phyloP scores from a whole-genome alignment of 2,329 filamentous ascomycete genomes.

The Tricladium varicosporioides region DNA sequence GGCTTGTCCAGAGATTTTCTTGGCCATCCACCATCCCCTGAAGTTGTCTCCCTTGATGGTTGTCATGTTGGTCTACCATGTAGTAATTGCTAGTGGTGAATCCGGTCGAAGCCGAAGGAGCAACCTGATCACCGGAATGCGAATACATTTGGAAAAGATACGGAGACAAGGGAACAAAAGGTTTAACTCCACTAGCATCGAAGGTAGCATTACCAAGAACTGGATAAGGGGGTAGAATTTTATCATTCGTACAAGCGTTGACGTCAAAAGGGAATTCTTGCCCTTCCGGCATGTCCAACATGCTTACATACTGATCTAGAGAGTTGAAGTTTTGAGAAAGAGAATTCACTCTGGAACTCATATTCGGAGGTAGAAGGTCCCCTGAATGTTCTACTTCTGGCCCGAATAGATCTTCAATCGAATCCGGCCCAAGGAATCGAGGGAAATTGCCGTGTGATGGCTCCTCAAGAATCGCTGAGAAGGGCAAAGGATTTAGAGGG shows the following conservation, averaged over 20 bases:
- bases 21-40: not conserved
- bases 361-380: conserved; percentile 1
- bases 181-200: not conserved
- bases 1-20: not conserved
- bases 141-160: conserved; percentile 26
- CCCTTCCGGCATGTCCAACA: conserved; percentile 7
- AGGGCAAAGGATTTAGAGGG: not conserved
- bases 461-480: conserved; percentile 2
- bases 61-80: conserved; percentile 2
- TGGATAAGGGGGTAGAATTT: not conserved
- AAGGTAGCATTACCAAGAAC: not conserved
- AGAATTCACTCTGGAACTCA: not conserved
- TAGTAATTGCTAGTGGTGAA: conserved; percentile 1
- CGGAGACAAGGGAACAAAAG: conserved; percentile 12
- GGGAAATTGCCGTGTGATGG: conserved; percentile 1
- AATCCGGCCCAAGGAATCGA: conserved; percentile 11
- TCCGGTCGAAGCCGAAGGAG: not conserved
- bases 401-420: conserved; percentile 10
- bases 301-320: conserved; percentile 12
- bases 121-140: not conserved
- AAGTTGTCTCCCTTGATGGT: conserved; percentile 2
- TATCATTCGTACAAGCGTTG: not conserved
- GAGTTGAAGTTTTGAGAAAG: conserved; percentile 6
- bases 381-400: conserved; percentile 1
- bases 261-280: not conserved